Conservation (phyloP, 2,329 filamentous ascomycete species). For the Colletotrichum nymphaeae region DNA sequence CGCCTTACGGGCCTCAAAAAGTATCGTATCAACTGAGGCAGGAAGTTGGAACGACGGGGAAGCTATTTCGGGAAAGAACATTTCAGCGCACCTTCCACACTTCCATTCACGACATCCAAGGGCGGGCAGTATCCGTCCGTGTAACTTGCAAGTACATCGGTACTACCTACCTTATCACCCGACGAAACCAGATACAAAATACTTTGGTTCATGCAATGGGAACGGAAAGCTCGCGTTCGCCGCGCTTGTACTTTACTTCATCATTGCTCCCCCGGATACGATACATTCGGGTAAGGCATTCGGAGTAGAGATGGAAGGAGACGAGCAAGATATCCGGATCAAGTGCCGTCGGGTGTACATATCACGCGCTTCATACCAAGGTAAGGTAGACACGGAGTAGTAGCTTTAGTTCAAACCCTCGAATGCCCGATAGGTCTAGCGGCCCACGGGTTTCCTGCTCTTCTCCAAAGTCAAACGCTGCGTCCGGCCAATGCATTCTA, state of each 20-base stretch:
- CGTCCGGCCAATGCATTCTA: neutral
- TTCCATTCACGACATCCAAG: no score
- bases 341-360: neutral
- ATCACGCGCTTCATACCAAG: neutral
- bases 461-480: slow-evolving; percentile 6
- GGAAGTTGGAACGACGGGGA: neutral
- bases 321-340: neutral
- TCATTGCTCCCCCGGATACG: neutral
- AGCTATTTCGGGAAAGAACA: neutral
- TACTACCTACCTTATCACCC: neutral
- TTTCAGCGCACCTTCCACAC: neutral
- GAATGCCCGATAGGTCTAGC: slow-evolving; percentile 9
- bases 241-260: neutral
- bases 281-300: neutral
- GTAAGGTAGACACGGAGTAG: neutral
- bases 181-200: neutral
- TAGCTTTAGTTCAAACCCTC: neutral
- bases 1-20: neutral
- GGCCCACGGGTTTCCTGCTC: slow-evolving; percentile 1
- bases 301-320: neutral
- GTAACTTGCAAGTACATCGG: neutral
- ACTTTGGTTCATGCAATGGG: neutral
- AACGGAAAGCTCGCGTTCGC: neutral
- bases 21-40: neutral
- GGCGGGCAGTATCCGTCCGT: neutral